Percentiles rank a stretch among this genome's conserved stretches.
Evolutionary conservation across 768 basidiomycete species (phyloP).

Genomic region (Amanita fuliginea): DNA sequence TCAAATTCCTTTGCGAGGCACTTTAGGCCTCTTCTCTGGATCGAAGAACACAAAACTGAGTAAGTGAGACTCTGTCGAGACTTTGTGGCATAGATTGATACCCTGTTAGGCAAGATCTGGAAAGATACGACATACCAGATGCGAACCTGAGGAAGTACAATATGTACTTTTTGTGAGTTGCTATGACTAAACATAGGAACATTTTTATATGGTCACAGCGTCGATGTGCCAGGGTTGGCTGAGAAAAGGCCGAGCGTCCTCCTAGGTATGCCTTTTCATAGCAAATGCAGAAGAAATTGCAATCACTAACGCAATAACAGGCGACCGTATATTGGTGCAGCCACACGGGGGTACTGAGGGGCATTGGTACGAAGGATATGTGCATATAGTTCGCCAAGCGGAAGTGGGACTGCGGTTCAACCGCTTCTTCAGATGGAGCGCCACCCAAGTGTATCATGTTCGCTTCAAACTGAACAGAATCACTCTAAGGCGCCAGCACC

Average conservation of each 20-base stretch:
- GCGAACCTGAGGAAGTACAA: conserved; percentile 20
- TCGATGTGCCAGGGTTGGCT: conserved; percentile 33
- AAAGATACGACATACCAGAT: conserved; percentile 23
- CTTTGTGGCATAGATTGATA: background rate
- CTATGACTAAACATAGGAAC: background rate
- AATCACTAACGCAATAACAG: too few species aligned
- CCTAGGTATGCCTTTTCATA: conserved; percentile 31
- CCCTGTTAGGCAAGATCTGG: conserved; percentile 20
- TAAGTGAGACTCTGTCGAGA: conserved; percentile 9
- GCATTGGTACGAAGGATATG: conserved; percentile 39
- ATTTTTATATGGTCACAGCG: conserved; percentile 14
- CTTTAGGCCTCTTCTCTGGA: conserved; percentile 45
- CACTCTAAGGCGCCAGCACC: conserved; percentile 40
- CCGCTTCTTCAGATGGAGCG: conserved; percentile 17
- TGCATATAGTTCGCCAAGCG: conserved; percentile 29
- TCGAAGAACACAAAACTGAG: conserved; percentile 39
- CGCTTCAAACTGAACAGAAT: conserved; percentile 39
- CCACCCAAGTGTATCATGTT: conserved; percentile 14
- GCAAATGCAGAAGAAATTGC: conserved; percentile 26
- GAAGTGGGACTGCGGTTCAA: conserved; percentile 34
- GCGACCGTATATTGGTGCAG: conserved; percentile 27
- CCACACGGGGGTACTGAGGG: conserved; percentile 16
- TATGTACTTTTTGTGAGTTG: conserved; percentile 28
- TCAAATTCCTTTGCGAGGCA: conserved; percentile 28
- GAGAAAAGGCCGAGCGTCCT: conserved; percentile 35